Evolutionary conservation across 2,329 filamentous ascomycete genomes (phyloP), one percentile per base, ranked within the genome.

Genomic region (Aspergillus versicolor): DNA sequence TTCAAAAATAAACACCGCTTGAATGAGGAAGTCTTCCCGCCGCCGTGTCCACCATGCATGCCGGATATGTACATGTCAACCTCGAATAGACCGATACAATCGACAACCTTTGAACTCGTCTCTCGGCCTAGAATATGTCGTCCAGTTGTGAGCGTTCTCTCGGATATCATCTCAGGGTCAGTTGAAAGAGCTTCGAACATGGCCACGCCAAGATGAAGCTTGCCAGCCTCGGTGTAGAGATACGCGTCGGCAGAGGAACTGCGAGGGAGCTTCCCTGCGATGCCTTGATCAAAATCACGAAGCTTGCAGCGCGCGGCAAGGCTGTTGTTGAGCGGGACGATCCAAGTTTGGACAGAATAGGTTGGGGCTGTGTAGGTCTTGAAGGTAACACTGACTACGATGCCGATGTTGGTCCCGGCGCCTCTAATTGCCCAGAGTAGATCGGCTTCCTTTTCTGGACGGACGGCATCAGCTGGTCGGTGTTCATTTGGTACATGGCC

Each of bases 1-100:
- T 81, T 82, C 7, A 88, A 68, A 63, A 88, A 87, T 30, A 88
- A 42, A 66, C 85, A 88, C 63, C 85, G 79, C 72, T 88, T 87
- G 75, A 88, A 87, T 0, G 84, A 79, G 9, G 81, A 87, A 0
- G 83, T 87, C 73, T 86, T 87, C 63, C 81, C 78, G 21, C 79
- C 73, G 17, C 75, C 76, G 51, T 87, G 83, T 0, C 84, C 84
- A 22, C 81, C 81, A 50, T 88, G 83, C 80, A 88, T 83, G 12
- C 59, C 63, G 2, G 81, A 81, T 69, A 88, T 77, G 70, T 87
- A 85, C 79, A 87, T 83, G 51, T 87, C 84, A 0, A 76, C 73
- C 0, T 85, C 80, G 58, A 88, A 88, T 57, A 86, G 57, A 40
- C 71, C 79, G 9, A 84, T 61, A 40, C 75, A 61, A 57, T 88